Conservation (phyloP, 139 green algal species). For the Parachlorella kessleri region DNA sequence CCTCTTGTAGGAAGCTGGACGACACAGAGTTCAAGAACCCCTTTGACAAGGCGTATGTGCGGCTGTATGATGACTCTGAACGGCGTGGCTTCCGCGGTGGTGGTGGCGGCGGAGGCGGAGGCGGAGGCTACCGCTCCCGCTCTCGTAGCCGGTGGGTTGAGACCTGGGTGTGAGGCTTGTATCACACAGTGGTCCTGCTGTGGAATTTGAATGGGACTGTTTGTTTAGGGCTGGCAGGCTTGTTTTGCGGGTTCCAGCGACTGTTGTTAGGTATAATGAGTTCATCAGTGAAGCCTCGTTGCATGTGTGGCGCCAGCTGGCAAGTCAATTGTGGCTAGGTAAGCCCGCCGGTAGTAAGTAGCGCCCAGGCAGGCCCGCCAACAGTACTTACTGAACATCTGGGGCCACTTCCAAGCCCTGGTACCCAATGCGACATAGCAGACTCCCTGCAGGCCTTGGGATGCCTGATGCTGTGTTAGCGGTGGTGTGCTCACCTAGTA, state of each 20-base stretch:
- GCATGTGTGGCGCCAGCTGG: too few species aligned
- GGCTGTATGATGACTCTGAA: constrained; percentile 32
- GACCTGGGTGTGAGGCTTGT: background rate
- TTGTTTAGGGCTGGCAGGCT: background rate
- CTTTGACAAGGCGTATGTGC: constrained; percentile 67
- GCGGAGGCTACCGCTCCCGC: background rate
- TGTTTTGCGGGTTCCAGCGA: background rate
- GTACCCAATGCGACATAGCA: too few species aligned
- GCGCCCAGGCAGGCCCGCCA: too few species aligned
- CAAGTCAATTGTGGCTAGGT: too few species aligned
- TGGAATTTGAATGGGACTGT: background rate
- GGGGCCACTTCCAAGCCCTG: too few species aligned
- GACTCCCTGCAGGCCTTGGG: too few species aligned
- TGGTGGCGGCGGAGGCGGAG: background rate
- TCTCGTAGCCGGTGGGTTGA: background rate
- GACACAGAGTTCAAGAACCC: constrained; percentile 89
- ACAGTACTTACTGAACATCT: too few species aligned
- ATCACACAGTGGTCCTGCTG: background rate
- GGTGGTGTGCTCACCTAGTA: too few species aligned
- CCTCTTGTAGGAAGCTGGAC: constrained; percentile 59
- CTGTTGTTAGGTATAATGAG: too few species aligned
- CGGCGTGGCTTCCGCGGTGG: background rate
- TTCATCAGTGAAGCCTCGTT: too few species aligned
- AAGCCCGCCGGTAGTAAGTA: too few species aligned
- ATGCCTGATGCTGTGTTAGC: too few species aligned